A percentile compares a stretch with the other conserved stretches of the same genome.
Evolutionary conservation across 2,329 filamentous ascomycete species (phyloP).

Genomic region (Curvularia sp.): DNA sequence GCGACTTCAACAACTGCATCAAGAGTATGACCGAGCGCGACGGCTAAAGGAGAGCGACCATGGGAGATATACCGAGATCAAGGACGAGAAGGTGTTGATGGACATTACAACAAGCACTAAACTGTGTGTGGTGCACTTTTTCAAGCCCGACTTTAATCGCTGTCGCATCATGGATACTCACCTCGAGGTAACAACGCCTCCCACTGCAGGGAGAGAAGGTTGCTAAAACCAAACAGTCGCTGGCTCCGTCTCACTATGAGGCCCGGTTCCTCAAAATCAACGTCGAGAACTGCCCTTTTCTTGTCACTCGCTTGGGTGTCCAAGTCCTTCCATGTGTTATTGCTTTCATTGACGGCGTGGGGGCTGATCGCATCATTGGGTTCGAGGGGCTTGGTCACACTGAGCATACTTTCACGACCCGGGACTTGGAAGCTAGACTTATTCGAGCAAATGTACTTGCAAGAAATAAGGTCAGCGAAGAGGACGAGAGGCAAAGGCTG

Average conservation of each 20-base stretch:
- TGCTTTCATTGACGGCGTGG: slow-evolving; percentile 63
- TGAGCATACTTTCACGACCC: slow-evolving; percentile 61
- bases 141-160: slow-evolving; percentile 68
- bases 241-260: slow-evolving; percentile 65
- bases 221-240: slow-evolving; percentile 40
- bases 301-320: slow-evolving; percentile 65
- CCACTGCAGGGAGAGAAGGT: background rate
- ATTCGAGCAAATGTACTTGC: slow-evolving; percentile 60
- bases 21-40: slow-evolving; percentile 62
- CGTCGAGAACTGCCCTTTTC: slow-evolving; percentile 66
- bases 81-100: slow-evolving; percentile 65
- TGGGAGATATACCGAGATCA: slow-evolving; percentile 63
- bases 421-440: slow-evolving; percentile 62
- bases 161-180: slow-evolving; percentile 69
- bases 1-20: slow-evolving; percentile 64
- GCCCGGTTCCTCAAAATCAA: slow-evolving; percentile 65
- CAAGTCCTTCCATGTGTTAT: slow-evolving; percentile 67
- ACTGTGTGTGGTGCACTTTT: slow-evolving; percentile 68
- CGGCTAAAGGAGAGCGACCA: slow-evolving; percentile 59
- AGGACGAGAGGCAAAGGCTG: slow-evolving; percentile 47
- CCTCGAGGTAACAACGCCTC: slow-evolving; percentile 52
- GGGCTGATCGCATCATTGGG: slow-evolving; percentile 64
- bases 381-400: slow-evolving; percentile 65
- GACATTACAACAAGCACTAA: slow-evolving; percentile 66
- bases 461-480: slow-evolving; percentile 59